These are phyloP conservation scores for Ophiostoma angusticollis DNA, from an alignment of 2,329 filamentous ascomycete genomes.

Conservation along the genomic window DNA sequence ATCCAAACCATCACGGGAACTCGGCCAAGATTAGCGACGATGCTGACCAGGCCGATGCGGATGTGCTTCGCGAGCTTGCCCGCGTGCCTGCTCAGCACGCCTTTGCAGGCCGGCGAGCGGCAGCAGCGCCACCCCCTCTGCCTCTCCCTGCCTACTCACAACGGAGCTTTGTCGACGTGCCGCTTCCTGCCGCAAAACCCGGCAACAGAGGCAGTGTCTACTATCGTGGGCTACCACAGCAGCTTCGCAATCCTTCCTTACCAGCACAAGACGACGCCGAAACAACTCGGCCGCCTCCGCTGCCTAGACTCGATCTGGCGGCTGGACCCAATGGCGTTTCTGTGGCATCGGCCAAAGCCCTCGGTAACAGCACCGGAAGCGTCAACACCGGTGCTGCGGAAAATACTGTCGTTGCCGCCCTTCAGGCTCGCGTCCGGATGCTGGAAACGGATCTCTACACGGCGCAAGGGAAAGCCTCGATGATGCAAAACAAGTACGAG, in stretches of 20 bases:
- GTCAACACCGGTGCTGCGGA: neutral
- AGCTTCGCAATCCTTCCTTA: neutral
- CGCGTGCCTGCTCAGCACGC: constrained; percentile 11
- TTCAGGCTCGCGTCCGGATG: constrained; percentile 39
- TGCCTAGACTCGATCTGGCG: too few relatives aligned
- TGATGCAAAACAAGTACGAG: constrained; percentile 58
- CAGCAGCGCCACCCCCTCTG: constrained; percentile 10
- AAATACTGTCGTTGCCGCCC: constrained; percentile 21
- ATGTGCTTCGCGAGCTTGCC: constrained; percentile 12
- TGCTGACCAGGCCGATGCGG: constrained; percentile 10
- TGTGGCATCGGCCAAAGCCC: neutral
- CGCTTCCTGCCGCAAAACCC: constrained; percentile 5
- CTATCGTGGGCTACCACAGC: neutral
- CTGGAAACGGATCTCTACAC: constrained; percentile 45
- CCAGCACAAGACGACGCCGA: neutral
- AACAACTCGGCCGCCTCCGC: neutral
- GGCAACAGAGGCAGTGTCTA: neutral
- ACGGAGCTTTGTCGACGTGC: constrained; percentile 8
- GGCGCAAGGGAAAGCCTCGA: constrained; percentile 60
- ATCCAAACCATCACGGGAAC: neutral
- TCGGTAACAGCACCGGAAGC: neutral
- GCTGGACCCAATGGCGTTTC: neutral
- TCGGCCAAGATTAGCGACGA: constrained; percentile 4
- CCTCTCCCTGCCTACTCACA: constrained; percentile 12
- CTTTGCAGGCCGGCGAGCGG: constrained; percentile 7